phyloP scores from a whole-genome alignment of 352 stramenopile species.

The Pythium sp. region DNA sequence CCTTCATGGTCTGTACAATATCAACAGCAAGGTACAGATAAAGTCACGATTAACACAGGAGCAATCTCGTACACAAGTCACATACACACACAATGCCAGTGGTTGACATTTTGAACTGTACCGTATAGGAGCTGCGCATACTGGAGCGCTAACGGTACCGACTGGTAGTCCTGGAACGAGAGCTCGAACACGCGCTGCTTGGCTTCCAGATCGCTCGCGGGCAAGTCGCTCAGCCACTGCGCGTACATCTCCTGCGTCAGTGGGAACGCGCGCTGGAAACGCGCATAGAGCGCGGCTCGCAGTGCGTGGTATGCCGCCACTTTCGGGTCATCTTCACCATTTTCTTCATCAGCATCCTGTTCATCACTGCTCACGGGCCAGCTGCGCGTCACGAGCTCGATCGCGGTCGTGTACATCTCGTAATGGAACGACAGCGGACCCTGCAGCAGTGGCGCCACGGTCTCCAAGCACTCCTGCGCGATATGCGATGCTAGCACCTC shows the following conservation, averaged over 20 bases:
- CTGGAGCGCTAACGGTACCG: slow-evolving; percentile 40
- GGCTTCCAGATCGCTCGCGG: slow-evolving; percentile 13
- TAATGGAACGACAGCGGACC: slow-evolving; percentile 23
- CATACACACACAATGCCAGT: not conserved
- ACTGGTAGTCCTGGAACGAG: slow-evolving; percentile 51
- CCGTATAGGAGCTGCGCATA: slow-evolving; percentile 39
- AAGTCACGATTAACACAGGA: not conserved
- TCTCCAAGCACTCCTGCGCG: slow-evolving; percentile 17
- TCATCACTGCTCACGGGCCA: slow-evolving; percentile 23
- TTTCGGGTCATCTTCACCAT: slow-evolving; percentile 4
- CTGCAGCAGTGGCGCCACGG: slow-evolving; percentile 14
- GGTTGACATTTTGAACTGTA: not conserved
- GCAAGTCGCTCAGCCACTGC: slow-evolving; percentile 47
- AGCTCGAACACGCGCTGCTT: slow-evolving; percentile 41
- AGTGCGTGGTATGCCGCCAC: slow-evolving; percentile 22
- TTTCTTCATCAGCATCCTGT: not conserved
- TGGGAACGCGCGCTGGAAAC: slow-evolving; percentile 55
- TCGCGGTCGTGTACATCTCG: slow-evolving; percentile 33
- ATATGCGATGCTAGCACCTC: not conserved
- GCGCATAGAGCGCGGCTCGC: slow-evolving; percentile 31
- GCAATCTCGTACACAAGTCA: not conserved
- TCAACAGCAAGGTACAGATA: not conserved
- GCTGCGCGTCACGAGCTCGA: slow-evolving; percentile 31
- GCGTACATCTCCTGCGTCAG: slow-evolving; percentile 54
- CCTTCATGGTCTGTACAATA: slow-evolving; percentile 10